Evolutionary conservation across 2,329 filamentous ascomycete species (phyloP).

Genomic region (Aspergillus ochraceus): DNA sequence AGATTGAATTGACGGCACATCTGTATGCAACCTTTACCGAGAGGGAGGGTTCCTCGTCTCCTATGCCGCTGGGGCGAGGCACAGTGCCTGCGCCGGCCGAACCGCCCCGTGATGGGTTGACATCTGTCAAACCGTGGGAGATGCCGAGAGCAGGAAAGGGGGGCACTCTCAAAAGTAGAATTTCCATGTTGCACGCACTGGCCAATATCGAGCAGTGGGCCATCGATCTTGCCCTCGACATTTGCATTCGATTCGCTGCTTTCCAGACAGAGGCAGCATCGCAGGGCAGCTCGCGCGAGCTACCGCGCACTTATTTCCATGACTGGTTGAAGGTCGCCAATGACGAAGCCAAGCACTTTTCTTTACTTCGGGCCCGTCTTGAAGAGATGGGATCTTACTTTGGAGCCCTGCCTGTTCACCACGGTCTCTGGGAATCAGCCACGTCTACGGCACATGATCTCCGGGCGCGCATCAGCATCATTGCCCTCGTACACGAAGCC

Average conservation of each 20-base stretch:
- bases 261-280: conserved; percentile 38
- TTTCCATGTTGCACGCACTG: conserved; percentile 50
- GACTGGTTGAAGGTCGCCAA: conserved; percentile 52
- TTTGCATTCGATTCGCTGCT: conserved; percentile 48
- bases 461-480: conserved; percentile 48
- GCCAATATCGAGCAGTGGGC: conserved; percentile 53
- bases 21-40: conserved; percentile 44
- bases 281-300: conserved; percentile 18
- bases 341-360: conserved; percentile 52
- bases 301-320: conserved; percentile 49
- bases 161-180: conserved; percentile 46
- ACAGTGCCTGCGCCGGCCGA: conserved; percentile 39
- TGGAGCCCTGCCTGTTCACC: conserved; percentile 48
- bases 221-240: conserved; percentile 50
- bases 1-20: conserved; percentile 48
- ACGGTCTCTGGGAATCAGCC: conserved; percentile 49
- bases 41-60: conserved; percentile 38
- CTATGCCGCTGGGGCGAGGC: conserved; percentile 45
- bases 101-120: conserved; percentile 44
- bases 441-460: conserved; percentile 45
- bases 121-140: conserved; percentile 39
- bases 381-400: conserved; percentile 49
- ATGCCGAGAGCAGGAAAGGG: conserved; percentile 45
- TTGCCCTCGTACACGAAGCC: conserved; percentile 51
- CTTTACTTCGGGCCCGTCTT: conserved; percentile 45